phyloP scores from a whole-genome alignment of 2,329 filamentous ascomycete species.

The Amauroascus niger region DNA sequence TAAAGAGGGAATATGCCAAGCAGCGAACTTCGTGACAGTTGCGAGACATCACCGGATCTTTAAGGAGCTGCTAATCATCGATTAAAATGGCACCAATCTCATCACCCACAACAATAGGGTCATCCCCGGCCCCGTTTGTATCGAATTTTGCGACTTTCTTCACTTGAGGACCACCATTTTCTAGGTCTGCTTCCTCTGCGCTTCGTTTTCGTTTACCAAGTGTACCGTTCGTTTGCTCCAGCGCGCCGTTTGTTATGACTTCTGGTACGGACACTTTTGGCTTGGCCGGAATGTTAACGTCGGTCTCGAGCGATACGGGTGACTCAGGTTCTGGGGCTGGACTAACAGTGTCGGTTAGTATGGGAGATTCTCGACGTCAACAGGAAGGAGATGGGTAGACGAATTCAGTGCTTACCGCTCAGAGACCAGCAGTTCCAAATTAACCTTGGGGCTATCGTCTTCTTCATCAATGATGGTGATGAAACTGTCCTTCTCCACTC shows the following conservation, averaged over 20 bases:
- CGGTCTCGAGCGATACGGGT: slow-evolving; percentile 32
- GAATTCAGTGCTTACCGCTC: slow-evolving; percentile 23
- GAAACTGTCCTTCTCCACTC: slow-evolving; percentile 63
- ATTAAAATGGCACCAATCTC: slow-evolving; percentile 57
- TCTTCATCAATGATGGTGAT: slow-evolving; percentile 77
- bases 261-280: slow-evolving; percentile 30
- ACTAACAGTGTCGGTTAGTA: slow-evolving; percentile 15
- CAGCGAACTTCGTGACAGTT: not conserved
- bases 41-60: no score
- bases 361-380: not conserved
- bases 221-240: slow-evolving; percentile 17
- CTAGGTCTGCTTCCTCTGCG: slow-evolving; percentile 33
- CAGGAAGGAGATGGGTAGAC: not conserved
- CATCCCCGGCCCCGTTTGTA: slow-evolving; percentile 35
- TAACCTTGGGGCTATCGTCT: slow-evolving; percentile 58
- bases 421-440: slow-evolving; percentile 57
- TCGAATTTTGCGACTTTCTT: slow-evolving; percentile 30
- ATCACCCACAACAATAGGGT: slow-evolving; percentile 41
- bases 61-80: slow-evolving; percentile 41
- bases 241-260: slow-evolving; percentile 19
- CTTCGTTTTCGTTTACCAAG: slow-evolving; percentile 39
- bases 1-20: not conserved
- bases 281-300: slow-evolving; percentile 41
- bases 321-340: slow-evolving; percentile 29
- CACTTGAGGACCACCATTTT: slow-evolving; percentile 34